Conservation (phyloP, 805 yeast species). For the Saccharomycopsis sp. region DNA sequence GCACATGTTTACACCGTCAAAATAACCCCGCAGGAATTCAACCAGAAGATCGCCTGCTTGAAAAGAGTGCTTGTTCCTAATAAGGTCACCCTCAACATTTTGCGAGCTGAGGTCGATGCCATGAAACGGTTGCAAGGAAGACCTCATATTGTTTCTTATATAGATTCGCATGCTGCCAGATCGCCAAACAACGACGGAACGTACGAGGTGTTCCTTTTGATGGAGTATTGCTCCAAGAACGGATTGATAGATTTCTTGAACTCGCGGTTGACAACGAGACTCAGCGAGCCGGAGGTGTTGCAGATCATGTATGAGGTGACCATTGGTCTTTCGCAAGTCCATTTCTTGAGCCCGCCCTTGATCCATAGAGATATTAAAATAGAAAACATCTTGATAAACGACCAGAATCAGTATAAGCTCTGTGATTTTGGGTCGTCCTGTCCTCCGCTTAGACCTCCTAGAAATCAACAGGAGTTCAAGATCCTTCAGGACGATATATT, state of each 20-base stretch:
- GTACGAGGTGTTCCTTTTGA: conserved; percentile 70
- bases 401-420: conserved; percentile 62
- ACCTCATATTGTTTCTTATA: conserved; percentile 77
- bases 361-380: conserved; percentile 86
- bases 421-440: conserved; percentile 94
- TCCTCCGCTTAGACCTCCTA: conserved; percentile 65
- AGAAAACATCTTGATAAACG: conserved; percentile 83
- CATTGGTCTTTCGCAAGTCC: conserved; percentile 74
- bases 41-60: conserved; percentile 65
- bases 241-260: conserved; percentile 80
- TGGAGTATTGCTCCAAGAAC: conserved; percentile 74
- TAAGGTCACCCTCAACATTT: conserved; percentile 70
- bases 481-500: conserved; percentile 77
- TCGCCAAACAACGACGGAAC: conserved; percentile 43
- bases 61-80: conserved; percentile 95
- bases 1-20: conserved; percentile 88
- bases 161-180: conserved; percentile 92
- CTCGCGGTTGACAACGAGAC: conserved; percentile 55
- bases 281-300: conserved; percentile 62
- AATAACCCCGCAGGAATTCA: conserved; percentile 50
- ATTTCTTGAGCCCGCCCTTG: conserved; percentile 62
- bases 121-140: conserved; percentile 85
- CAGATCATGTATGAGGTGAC: conserved; percentile 63
- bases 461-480: conserved; percentile 65
- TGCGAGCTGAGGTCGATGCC: conserved; percentile 95